Conservation (phyloP, 345 rosid genomes). For the Citrus cavaleriei region DNA sequence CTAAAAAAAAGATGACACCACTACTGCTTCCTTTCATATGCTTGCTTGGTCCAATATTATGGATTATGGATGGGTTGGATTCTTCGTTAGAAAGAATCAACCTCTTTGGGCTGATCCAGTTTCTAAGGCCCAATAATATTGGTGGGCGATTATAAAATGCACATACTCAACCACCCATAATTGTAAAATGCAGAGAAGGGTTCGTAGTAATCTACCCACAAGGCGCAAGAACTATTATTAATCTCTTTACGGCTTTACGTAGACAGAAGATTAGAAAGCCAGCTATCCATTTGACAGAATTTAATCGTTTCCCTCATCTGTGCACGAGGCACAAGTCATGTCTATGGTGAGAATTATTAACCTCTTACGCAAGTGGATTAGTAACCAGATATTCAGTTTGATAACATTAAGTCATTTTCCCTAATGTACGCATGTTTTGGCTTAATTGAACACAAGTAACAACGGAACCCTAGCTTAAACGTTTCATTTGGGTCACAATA, state of each 20-base stretch:
- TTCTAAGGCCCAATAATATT: not conserved
- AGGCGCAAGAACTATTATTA: no score
- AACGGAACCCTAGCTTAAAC: not conserved
- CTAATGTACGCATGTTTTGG: not conserved
- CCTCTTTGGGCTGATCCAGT: not conserved
- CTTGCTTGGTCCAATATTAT: not conserved
- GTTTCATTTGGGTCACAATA: not conserved
- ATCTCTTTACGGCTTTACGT: no score
- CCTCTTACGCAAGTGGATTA: not conserved
- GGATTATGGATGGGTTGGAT: not conserved
- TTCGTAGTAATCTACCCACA: no score
- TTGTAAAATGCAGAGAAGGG: no score
- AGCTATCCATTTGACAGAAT: no score
- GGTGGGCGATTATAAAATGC: not conserved
- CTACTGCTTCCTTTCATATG: no score
- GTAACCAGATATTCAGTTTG: not conserved
- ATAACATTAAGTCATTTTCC: not conserved
- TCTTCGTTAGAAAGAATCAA: not conserved
- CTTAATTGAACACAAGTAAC: not conserved
- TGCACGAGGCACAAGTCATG: not conserved
- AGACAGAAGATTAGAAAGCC: no score
- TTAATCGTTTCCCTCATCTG: no score
- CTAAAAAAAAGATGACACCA: accelerated
- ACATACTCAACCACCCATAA: not conserved
- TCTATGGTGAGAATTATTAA: not conserved